A percentile compares a stretch with the other conserved stretches of the same genome.
Evolutionary conservation across 2,329 filamentous ascomycete species (phyloP).

Genomic region (Periconia macrospinosa): DNA sequence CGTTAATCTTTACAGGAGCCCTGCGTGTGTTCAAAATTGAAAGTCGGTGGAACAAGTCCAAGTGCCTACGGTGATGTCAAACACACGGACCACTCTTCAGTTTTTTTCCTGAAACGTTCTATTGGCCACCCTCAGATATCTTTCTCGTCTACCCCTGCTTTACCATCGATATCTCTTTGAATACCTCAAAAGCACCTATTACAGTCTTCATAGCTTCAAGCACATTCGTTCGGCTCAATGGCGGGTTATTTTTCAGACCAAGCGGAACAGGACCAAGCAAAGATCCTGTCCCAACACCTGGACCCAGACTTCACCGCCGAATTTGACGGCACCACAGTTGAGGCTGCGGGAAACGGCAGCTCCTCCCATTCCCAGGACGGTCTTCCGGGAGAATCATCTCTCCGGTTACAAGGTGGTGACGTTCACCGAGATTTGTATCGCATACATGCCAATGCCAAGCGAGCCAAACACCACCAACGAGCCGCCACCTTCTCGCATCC

Average conservation of each 20-base stretch:
- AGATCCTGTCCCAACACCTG: slow-evolving; percentile 46
- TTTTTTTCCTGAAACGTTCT: not conserved
- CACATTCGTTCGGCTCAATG: slow-evolving; percentile 17
- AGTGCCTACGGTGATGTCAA: not conserved
- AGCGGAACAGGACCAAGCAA: slow-evolving; percentile 35
- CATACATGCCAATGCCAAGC: slow-evolving; percentile 62
- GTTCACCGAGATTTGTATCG: slow-evolving; percentile 79
- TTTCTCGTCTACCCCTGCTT: not conserved
- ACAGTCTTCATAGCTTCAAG: not conserved
- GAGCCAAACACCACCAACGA: slow-evolving; percentile 53
- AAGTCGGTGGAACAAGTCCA: not conserved
- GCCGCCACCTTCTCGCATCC: slow-evolving; percentile 69
- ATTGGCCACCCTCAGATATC: not conserved
- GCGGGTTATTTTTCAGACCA: slow-evolving; percentile 30
- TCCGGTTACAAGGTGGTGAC: slow-evolving; percentile 74
- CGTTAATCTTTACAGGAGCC: not conserved
- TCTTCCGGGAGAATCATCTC: slow-evolving; percentile 60
- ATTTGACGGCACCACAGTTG: slow-evolving; percentile 40
- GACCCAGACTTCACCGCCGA: slow-evolving; percentile 48
- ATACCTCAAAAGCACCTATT: not conserved
- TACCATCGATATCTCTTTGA: not conserved
- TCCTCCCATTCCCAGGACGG: slow-evolving; percentile 24
- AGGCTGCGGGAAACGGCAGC: slow-evolving; percentile 26
- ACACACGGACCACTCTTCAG: not conserved
- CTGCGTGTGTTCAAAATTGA: not conserved